Evolutionary conservation across 1,284 basidiomycete genomes (phyloP).

Genomic region (Dichomitus squalens): DNA sequence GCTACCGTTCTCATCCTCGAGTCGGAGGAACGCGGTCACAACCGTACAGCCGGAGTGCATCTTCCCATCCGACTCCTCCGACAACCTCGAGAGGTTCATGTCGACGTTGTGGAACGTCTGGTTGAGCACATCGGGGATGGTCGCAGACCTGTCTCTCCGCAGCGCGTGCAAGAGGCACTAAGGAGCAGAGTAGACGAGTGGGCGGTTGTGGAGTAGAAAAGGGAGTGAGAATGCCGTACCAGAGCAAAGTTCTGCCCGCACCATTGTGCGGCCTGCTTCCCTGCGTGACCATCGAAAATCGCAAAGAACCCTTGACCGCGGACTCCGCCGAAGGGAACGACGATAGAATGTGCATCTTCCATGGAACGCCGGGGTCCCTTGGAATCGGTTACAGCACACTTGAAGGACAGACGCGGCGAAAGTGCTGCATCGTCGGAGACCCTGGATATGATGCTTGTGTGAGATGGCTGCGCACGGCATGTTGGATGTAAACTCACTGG

Average conservation of each 20-base stretch:
- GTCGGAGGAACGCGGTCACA: slow-evolving; percentile 95
- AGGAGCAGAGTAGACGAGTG: not conserved
- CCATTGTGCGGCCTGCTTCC: slow-evolving; percentile 99
- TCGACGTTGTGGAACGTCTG: slow-evolving; percentile 94
- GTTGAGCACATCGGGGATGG: slow-evolving; percentile 91
- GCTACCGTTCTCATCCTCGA: slow-evolving; percentile 78
- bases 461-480: not conserved
- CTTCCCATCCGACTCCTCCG: slow-evolving; percentile 83
- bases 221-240: slow-evolving; percentile 46
- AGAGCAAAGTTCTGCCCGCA: slow-evolving; percentile 96
- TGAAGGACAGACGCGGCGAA: slow-evolving; percentile 58
- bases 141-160: slow-evolving; percentile 18
- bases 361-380: slow-evolving; percentile 91
- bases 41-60: slow-evolving; percentile 98
- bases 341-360: slow-evolving; percentile 97
- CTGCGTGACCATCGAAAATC: slow-evolving; percentile 98
- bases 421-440: slow-evolving; percentile 5
- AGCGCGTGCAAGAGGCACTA: slow-evolving; percentile 34
- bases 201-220: slow-evolving; percentile 3
- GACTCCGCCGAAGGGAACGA: slow-evolving; percentile 90
- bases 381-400: slow-evolving; percentile 91
- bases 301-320: slow-evolving; percentile 97
- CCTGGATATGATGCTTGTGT: not conserved
- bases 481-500: not conserved
- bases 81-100: slow-evolving; percentile 75